Evolutionary conservation across 129 eudicot genomes (phyloP).

Genomic region (Helianthus annuus): DNA sequence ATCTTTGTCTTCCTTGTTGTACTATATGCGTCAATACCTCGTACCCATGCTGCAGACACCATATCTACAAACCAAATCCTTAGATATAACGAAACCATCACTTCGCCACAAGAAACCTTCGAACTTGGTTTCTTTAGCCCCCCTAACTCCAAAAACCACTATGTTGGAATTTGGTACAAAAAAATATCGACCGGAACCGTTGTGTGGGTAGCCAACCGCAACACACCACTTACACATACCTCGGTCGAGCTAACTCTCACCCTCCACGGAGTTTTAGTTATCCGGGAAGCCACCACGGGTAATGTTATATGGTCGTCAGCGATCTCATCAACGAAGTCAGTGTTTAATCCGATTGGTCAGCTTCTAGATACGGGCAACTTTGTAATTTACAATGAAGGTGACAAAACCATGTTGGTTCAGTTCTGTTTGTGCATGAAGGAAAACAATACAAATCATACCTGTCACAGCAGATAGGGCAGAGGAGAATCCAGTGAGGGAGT

Average conservation of each 20-base stretch:
- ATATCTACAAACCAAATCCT: constrained; percentile 25
- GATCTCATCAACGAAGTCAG: constrained; percentile 16
- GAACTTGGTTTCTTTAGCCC: too few species aligned
- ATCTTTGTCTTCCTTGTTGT: neutral
- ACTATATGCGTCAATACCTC: constrained; percentile 6
- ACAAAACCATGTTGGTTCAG: too few species aligned
- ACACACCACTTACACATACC: constrained; percentile 23
- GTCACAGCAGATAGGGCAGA: too few species aligned
- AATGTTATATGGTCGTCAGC: constrained; percentile 22
- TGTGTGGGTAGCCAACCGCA: constrained; percentile 2
- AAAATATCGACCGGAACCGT: constrained; percentile 10
- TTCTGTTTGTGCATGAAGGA: too few species aligned
- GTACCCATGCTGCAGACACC: constrained; percentile 8
- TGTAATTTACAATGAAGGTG: constrained; percentile 14
- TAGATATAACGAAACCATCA: constrained; percentile 25
- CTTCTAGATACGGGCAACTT: constrained; percentile 17
- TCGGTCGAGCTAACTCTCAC: constrained; percentile 23
- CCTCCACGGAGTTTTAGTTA: too few species aligned
- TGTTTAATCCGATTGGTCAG: constrained; percentile 5
- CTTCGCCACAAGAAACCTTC: too few species aligned
- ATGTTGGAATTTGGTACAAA: constrained; percentile 32
- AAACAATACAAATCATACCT: too few species aligned
- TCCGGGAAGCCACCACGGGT: constrained; percentile 5
- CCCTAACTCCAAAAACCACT: constrained; percentile 5
- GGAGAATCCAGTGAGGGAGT: too few species aligned